A percentile compares a stretch with the other conserved stretches of the same genome.
Conservation (phyloP, 148 eudicot genomes). For the Beta vulgaris region DNA sequence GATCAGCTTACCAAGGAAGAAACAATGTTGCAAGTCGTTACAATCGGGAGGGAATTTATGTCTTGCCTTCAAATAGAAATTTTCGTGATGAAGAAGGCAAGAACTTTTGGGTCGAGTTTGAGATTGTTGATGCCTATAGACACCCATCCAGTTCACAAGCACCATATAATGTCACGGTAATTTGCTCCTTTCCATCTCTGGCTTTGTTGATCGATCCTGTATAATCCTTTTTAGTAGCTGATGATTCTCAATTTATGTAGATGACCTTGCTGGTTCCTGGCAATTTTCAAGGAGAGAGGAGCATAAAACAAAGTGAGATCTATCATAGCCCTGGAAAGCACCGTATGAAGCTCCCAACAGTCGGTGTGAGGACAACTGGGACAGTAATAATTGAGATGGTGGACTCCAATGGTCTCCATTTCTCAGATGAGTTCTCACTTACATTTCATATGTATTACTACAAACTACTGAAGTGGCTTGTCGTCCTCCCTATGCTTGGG, state of each 20-base stretch:
- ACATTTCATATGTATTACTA: slow-evolving; percentile 93
- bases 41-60: slow-evolving; percentile 82
- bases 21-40: slow-evolving; percentile 70
- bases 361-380: slow-evolving; percentile 80
- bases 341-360: slow-evolving; percentile 88
- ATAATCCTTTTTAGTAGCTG: background rate
- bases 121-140: slow-evolving; percentile 82
- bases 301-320: slow-evolving; percentile 62
- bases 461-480: slow-evolving; percentile 87
- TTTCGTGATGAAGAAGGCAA: slow-evolving; percentile 99
- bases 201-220: background rate
- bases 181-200: slow-evolving; percentile 11
- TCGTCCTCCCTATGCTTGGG: slow-evolving; percentile 91
- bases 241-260: slow-evolving; percentile 38
- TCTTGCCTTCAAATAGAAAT: slow-evolving; percentile 70
- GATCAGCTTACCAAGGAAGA: slow-evolving; percentile 76
- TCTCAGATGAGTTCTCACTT: slow-evolving; percentile 84
- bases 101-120: slow-evolving; percentile 83
- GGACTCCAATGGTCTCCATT: slow-evolving; percentile 71
- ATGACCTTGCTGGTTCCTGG: slow-evolving; percentile 83
- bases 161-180: slow-evolving; percentile 93
- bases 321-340: slow-evolving; percentile 61
- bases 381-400: slow-evolving; percentile 88
- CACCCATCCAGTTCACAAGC: slow-evolving; percentile 87
- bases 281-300: slow-evolving; percentile 92